A percentile compares a stretch with the other conserved stretches of the same genome.
phyloP scores from a whole-genome alignment of 805 yeast genomes.

The Candida quercuum region DNA sequence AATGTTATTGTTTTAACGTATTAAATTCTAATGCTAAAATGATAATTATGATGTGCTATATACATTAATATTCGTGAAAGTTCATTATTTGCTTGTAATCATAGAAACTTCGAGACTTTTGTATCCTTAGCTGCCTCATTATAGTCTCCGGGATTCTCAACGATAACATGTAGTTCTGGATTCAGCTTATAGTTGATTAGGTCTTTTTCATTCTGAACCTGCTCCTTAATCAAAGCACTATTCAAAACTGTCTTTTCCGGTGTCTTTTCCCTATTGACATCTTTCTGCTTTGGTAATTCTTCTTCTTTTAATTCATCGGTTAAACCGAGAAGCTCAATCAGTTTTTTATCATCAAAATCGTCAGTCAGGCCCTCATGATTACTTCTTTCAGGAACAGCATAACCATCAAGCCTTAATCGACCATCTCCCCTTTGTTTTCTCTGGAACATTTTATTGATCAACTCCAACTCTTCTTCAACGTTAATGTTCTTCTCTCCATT shows the following conservation, averaged over 20 bases:
- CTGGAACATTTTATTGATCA: slow-evolving; percentile 30
- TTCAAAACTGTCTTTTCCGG: slow-evolving; percentile 12
- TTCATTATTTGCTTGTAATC: too few relatives aligned
- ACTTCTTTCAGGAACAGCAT: not conserved
- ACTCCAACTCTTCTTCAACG: slow-evolving; percentile 33
- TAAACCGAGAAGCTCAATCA: slow-evolving; percentile 12
- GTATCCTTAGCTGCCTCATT: slow-evolving; percentile 33
- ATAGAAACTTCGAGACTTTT: slow-evolving; percentile 31
- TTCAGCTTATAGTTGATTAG: slow-evolving; percentile 23
- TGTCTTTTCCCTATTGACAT: slow-evolving; percentile 13
- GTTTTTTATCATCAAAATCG: slow-evolving; percentile 21
- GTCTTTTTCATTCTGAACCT: slow-evolving; percentile 26
- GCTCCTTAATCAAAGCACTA: slow-evolving; percentile 12
- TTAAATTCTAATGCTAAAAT: not conserved
- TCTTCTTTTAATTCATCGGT: not conserved
- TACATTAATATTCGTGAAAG: too few relatives aligned
- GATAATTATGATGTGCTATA: not conserved
- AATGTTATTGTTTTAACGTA: too few relatives aligned
- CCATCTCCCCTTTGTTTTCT: slow-evolving; percentile 9
- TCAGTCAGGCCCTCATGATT: slow-evolving; percentile 14
- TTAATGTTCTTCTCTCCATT: slow-evolving; percentile 34
- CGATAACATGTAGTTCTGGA: slow-evolving; percentile 31
- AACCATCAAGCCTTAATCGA: not conserved
- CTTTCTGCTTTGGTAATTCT: slow-evolving; percentile 1
- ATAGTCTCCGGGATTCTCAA: slow-evolving; percentile 35